Evolutionary conservation across 306 rosid genomes (phyloP).

Genomic region (Cucurbita maxima): DNA sequence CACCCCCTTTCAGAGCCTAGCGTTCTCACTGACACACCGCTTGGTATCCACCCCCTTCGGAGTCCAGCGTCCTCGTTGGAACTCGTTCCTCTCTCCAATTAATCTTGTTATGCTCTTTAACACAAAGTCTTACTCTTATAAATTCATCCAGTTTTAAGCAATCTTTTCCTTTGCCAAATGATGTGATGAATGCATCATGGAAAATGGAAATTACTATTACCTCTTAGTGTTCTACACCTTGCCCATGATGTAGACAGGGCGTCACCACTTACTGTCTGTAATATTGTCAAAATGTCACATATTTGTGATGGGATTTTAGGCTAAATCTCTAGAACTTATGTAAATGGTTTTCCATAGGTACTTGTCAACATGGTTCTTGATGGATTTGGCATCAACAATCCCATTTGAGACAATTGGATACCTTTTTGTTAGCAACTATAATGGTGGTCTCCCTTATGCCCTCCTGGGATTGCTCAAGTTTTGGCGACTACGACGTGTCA

Average conservation of each 20-base stretch:
- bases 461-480: conserved; percentile 71
- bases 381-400: conserved; percentile 82
- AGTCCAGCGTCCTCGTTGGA: too few species aligned
- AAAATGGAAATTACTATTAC: neutral
- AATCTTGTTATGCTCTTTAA: neutral
- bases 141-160: neutral
- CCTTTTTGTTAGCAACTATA: conserved; percentile 42
- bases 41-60: too few species aligned
- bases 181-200: neutral
- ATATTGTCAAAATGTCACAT: neutral
- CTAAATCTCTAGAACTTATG: neutral
- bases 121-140: neutral
- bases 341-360: conserved; percentile 28
- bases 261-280: neutral
- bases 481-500: conserved; percentile 72
- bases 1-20: too few species aligned
- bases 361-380: conserved; percentile 74
- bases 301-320: neutral
- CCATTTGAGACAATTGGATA: conserved; percentile 49
- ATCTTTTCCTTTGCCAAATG: neutral
- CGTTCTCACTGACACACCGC: too few species aligned
- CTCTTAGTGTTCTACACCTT: neutral
- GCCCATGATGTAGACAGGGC: neutral
- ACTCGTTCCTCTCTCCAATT: too few species aligned
- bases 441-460: conserved; percentile 28